Evolutionary conservation across 148 eudicot species (phyloP).

Genomic region (Talinum fruticosum): DNA sequence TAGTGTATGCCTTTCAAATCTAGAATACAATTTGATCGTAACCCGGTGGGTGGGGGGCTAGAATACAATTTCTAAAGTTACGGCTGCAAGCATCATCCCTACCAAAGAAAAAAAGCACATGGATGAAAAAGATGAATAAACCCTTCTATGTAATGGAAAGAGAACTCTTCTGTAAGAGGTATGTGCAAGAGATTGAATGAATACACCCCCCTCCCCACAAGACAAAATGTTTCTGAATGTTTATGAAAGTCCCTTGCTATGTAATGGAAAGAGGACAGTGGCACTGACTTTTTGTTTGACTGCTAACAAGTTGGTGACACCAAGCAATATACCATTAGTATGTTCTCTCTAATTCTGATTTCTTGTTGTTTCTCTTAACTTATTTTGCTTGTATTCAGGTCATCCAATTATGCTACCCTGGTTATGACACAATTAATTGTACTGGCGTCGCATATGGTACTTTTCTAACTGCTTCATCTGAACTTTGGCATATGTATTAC

Average conservation of each 20-base stretch:
- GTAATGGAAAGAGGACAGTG: not conserved
- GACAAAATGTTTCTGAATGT: not conserved
- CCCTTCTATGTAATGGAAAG: too few relatives aligned
- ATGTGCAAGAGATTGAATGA: not conserved
- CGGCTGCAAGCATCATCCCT: too few relatives aligned
- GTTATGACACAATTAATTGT: slow-evolving; percentile 75
- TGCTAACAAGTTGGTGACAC: slow-evolving; percentile 1
- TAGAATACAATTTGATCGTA: too few relatives aligned
- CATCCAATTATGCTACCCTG: slow-evolving; percentile 78
- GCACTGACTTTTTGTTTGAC: not conserved
- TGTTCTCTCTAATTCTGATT: not conserved
- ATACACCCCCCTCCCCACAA: not conserved
- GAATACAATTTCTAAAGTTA: too few relatives aligned
- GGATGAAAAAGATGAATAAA: too few relatives aligned
- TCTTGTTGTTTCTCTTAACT: not conserved
- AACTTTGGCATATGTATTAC: not conserved
- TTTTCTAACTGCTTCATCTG: slow-evolving; percentile 1
- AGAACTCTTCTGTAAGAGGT: too few relatives aligned
- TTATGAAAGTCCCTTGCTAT: not conserved
- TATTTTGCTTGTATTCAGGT: slow-evolving; percentile 43
- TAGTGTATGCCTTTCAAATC: too few relatives aligned
- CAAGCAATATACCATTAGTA: not conserved
- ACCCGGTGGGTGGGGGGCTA: too few relatives aligned
- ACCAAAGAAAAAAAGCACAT: too few relatives aligned
- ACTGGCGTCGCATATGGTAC: slow-evolving; percentile 88